These are phyloP conservation scores for Metschnikowia santaceciliae DNA, from an alignment of 805 yeast species.

Conservation along the genomic window DNA sequence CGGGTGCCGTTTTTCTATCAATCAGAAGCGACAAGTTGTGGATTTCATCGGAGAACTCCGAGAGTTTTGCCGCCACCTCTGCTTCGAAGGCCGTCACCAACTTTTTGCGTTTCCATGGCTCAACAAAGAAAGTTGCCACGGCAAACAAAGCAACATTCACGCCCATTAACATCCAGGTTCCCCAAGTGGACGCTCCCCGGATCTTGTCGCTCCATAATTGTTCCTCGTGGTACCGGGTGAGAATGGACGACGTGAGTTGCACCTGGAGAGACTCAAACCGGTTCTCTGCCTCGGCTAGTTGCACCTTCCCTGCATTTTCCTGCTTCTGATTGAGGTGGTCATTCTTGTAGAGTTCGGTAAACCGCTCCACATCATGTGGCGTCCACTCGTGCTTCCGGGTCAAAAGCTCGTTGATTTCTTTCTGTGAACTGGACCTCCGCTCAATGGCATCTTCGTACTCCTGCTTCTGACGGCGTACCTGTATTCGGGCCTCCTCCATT, in stretches of 20 bases:
- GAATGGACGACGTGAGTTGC: constrained; percentile 67
- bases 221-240: constrained; percentile 91
- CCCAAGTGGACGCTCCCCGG: constrained; percentile 93
- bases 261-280: constrained; percentile 67
- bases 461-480: constrained; percentile 47
- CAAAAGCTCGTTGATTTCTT: constrained; percentile 79
- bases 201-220: constrained; percentile 98
- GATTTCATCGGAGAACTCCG: constrained; percentile 11
- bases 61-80: constrained; percentile 49
- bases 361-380: constrained; percentile 72
- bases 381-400: constrained; percentile 85
- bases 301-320: constrained; percentile 49
- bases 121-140: constrained; percentile 80
- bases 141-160: constrained; percentile 74
- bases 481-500: constrained; percentile 44
- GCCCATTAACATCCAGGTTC: constrained; percentile 87
- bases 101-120: constrained; percentile 88
- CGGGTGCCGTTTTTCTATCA: not conserved
- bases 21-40: constrained; percentile 7
- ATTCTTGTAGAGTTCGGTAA: constrained; percentile 73
- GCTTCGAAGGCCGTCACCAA: constrained; percentile 81
- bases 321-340: constrained; percentile 70
- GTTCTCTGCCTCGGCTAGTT: constrained; percentile 52
- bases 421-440: constrained; percentile 65
- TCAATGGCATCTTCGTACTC: constrained; percentile 59